Evolutionary conservation across 257 asterid species (phyloP), one percentile per base, ranked within the genome.

Genomic region (Fraxinus quadrangulata): DNA sequence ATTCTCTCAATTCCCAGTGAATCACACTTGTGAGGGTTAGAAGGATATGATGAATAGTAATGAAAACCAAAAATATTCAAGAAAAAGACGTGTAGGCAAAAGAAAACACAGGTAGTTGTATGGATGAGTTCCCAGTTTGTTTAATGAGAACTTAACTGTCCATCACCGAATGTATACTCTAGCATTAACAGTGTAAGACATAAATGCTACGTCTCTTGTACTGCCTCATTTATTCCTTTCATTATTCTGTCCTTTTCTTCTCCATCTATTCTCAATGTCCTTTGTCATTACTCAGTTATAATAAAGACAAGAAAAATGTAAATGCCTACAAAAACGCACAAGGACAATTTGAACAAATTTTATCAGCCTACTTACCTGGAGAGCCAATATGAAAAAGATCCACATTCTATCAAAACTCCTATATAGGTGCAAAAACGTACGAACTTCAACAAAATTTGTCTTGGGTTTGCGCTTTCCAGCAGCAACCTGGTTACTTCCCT

Each of bases 381-480:
- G 91, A 74, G 96, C 92, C 89, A 96, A 85, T 82, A 87, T 90
- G 71, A 90, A 93, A 81, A 96, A 93, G 72, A 89, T 92, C 98
- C 99, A 96, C 92, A 96, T 79, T 81, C 99, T 88, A 84, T 96
- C 99, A 65, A 96, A 96, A 86, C 96, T 92, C 81, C 98, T 88
- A 79, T 88, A 96, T 74, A 96, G 90, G 80, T 96, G 99, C 98
- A 88, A 96, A 89, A 93, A 96, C 26, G 98, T 96, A 45, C 99
- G 98, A 75, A 93, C 82, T 86, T 96, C 99, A 45, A 92, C 99
- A 87, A 93, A 96, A 85, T 96, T 96, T 72, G 96, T 85, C 90
- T 96, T 96, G 26, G 98, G 97, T 85, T 96, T 96, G 75, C 92
- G 87, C 72, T 85, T 85, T 80, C 99, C 97, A 34, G 89, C 71